Evolutionary conservation across 2,329 filamentous ascomycete species (phyloP).

Genomic region (Colletotrichum sp.): DNA sequence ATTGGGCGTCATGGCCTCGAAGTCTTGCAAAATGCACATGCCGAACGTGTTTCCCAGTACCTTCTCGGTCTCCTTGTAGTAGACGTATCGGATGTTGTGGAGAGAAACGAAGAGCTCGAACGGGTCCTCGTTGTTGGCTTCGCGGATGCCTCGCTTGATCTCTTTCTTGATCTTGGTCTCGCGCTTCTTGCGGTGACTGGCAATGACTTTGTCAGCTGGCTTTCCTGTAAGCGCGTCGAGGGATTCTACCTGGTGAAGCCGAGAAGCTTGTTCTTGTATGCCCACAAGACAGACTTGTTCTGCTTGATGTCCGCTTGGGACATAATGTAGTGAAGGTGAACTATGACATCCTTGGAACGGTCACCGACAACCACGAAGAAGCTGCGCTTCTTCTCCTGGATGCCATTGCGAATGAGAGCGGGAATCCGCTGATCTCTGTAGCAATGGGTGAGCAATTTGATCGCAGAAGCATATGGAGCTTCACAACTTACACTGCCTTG

Average conservation of each 20-base stretch:
- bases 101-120: constrained; percentile 98
- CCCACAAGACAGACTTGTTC: constrained; percentile 92
- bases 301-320: constrained; percentile 88
- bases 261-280: constrained; percentile 96
- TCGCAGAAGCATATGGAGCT: accelerated
- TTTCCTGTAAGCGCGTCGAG: not conserved
- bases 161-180: constrained; percentile 99
- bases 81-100: constrained; percentile 97
- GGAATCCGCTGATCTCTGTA: constrained; percentile 85
- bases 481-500: constrained; percentile 55
- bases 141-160: constrained; percentile 91
- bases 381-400: constrained; percentile 95
- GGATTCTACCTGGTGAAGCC: constrained; percentile 78
- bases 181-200: constrained; percentile 94
- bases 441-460: not conserved
- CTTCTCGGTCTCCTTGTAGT: constrained; percentile 99
- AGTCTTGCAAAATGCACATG: constrained; percentile 98
- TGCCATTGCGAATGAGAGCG: constrained; percentile 87
- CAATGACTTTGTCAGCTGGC: constrained; percentile 9
- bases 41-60: constrained; percentile 97
- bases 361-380: constrained; percentile 98
- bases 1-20: constrained; percentile 97
- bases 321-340: constrained; percentile 91
- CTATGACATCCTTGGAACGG: constrained; percentile 93
- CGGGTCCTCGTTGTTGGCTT: constrained; percentile 90